Evolutionary conservation across 2,329 filamentous ascomycete genomes (phyloP), one percentile per base, ranked within the genome.

Genomic region (Davidsoniella neocaledoniae): DNA sequence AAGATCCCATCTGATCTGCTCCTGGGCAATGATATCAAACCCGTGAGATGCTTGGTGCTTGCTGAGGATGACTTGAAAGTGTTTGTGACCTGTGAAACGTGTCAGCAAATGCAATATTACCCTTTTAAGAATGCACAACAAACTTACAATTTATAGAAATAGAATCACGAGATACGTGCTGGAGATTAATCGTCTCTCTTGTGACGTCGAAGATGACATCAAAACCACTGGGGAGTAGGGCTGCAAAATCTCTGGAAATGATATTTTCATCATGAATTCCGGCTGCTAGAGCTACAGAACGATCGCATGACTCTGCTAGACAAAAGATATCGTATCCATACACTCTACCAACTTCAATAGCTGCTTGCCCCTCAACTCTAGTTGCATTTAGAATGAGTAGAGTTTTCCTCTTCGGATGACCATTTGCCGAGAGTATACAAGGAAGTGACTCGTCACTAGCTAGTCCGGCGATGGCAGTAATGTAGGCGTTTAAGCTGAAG

Each of bases 341-440:
- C 1, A 58, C 50, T 42, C 56, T 59, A 21, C 67, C 66, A 2
- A 73, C 54, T 9, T 63, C 60, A 2, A 74, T 55, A 2, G 68
- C 69, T 8, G 65, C 66, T 37, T 68, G 61, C 1, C 71, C 70
- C 17, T 66, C 60, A 0, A 62, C 61, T 10, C 26, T 6, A 33
- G 66, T 64, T 2, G 64, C 71, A 8, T 63, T 62, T 47, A 71
- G 67, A 16, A 74, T 60, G 3, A 74, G 60, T 4, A 72, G 60
- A 2, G 55, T 62, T 56, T 56, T n/a, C 38, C 41, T 5, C 26
- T 33, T 33, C 8, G 26, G 2, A 5, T 33, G 26, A 1, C 26
- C 6, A 12, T 8, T 12, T 33, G 7, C 10, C 5, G 26, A 33
- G 10, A 10, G 8, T 33, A 9, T 8, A 9, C 8, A 6, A 10